Percentiles rank a stretch among this genome's conserved stretches.
phyloP scores from a whole-genome alignment of 2,329 filamentous ascomycete genomes.

The Fusarium graminum region DNA sequence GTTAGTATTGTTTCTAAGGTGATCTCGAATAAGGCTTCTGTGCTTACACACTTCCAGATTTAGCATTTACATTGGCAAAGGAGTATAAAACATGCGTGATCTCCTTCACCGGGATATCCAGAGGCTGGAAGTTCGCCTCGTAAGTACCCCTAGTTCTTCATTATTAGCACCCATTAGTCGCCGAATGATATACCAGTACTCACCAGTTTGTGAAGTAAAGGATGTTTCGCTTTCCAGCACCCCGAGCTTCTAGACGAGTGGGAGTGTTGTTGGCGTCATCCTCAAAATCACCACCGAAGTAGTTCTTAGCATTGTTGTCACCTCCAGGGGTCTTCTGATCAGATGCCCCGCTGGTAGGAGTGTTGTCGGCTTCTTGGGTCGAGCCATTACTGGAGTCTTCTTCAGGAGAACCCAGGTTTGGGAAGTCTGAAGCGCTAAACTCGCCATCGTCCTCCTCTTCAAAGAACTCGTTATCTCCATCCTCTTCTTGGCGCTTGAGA shows the following conservation, averaged over 20 bases:
- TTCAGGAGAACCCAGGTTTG: constrained; percentile 15
- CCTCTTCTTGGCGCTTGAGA: constrained; percentile 15
- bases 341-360: neutral
- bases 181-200: constrained; percentile 11
- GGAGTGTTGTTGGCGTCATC: constrained; percentile 22
- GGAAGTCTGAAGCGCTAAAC: constrained; percentile 19
- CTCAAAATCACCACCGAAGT: constrained; percentile 25
- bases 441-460: constrained; percentile 26
- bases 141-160: constrained; percentile 73
- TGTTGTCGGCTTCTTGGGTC: neutral
- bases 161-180: constrained; percentile 17
- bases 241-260: constrained; percentile 32
- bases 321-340: constrained; percentile 8
- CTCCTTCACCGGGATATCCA: constrained; percentile 74
- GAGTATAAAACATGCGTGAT: constrained; percentile 80
- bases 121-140: constrained; percentile 76
- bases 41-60: constrained; percentile 62
- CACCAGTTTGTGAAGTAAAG: constrained; percentile 70
- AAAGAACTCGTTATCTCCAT: constrained; percentile 12
- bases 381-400: constrained; percentile 1
- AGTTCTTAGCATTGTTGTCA: constrained; percentile 13
- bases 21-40: no score
- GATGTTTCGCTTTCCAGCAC: constrained; percentile 53
- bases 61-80: constrained; percentile 60
- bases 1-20: neutral